Percentiles rank a stretch among this genome's conserved stretches.
These are phyloP conservation scores for Apiospora marii DNA, from an alignment of 2,329 filamentous ascomycete genomes.

Conservation along the genomic window DNA sequence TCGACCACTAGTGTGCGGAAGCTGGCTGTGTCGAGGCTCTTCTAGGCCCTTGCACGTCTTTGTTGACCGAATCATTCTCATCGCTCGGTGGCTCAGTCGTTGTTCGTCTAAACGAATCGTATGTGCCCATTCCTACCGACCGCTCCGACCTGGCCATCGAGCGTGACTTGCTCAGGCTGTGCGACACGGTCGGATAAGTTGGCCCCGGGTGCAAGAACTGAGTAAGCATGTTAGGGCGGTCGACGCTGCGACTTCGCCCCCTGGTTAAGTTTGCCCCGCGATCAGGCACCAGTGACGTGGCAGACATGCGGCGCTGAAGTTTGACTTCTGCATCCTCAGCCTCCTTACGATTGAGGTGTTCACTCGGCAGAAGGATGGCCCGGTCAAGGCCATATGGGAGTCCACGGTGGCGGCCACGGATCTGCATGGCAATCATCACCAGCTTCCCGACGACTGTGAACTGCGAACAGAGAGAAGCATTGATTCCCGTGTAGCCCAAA, in stretches of 20 bases:
- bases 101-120: constrained; percentile 35
- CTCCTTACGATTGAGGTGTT: constrained; percentile 62
- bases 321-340: constrained; percentile 53
- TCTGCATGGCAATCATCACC: constrained; percentile 73
- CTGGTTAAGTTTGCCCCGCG: constrained; percentile 35
- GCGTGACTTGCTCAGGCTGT: constrained; percentile 18
- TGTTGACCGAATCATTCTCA: constrained; percentile 27
- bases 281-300: constrained; percentile 29
- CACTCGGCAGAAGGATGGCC: constrained; percentile 66
- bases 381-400: constrained; percentile 71
- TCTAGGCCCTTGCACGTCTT: constrained; percentile 27
- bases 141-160: constrained; percentile 34
- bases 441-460: constrained; percentile 79
- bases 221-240: constrained; percentile 38
- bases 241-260: constrained; percentile 40
- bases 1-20: constrained; percentile 35
- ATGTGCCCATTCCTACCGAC: constrained; percentile 28
- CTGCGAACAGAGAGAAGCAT: constrained; percentile 83
- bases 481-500: constrained; percentile 78
- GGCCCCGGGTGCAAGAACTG: constrained; percentile 42
- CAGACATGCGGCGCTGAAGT: constrained; percentile 45
- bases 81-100: constrained; percentile 30
- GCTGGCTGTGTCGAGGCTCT: constrained; percentile 37
- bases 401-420: constrained; percentile 73
- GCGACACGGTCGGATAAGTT: constrained; percentile 27